Base-by-base conservation (phyloP, 805 yeast genomes). In the Komagataella mondaviorum region DNA sequence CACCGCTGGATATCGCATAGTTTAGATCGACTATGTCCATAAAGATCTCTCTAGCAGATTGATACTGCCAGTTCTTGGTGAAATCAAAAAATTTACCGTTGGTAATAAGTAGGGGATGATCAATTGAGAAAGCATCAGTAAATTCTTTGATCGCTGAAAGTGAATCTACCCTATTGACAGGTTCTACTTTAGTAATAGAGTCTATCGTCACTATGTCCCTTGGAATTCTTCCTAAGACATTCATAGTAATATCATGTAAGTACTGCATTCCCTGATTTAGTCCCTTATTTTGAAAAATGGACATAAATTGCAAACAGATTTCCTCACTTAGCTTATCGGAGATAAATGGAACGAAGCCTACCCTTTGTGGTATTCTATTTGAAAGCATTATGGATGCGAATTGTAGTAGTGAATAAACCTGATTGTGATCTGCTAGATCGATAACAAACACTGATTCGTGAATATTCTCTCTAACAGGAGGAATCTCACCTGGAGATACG, bases 321-420 rank as follows among this genome's bases (percentile, higher is more conserved):
- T 54, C 51, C 22, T 51, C 51, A 53, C 65, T 67, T 6, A 49
- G 45, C 3, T 52, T 52, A 5, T 61, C 64, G 6, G 46, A 22
- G 6, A 65, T 60, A 2, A 85, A 53, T 0, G 98, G 96, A n/a
- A 91, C 69, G 2, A 91, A 55, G 6, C 97, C 99, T 50, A 91
- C 60, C 63, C 90, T 84, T 56, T 89, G 85, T 0, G 96, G 87
- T 16, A 85, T 72, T 1, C 80, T 78, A 46, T 77, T 74, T 10
- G 73, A 70, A n/a, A 80, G 59, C 2, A 80, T 68, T 2, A 76
- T 63, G 23, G 72, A 70, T 2, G 83, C 58, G 39, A 80, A 68
- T 6, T 82, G 69, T 17, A 75, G 64, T 24, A 82, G 63, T 1
- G 75, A 77, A 16, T 68, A 61, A 17, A 83, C 58, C 53, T 85